Conservation (phyloP, 2,329 filamentous ascomycete genomes). For the Rosellinia necatrix region DNA sequence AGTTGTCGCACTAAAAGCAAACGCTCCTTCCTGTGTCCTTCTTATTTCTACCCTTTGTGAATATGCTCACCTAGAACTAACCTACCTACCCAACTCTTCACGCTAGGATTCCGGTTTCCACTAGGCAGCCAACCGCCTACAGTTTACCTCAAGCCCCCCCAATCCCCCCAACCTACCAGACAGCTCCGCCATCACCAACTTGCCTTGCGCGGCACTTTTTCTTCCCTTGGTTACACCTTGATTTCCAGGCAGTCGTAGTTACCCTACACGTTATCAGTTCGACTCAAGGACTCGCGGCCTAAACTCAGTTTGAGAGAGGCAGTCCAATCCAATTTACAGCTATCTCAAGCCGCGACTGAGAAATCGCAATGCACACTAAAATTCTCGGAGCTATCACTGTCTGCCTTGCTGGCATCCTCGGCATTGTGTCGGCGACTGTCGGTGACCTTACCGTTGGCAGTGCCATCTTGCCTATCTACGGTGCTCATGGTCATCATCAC, state of each 20-base stretch:
- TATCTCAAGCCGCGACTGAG: background rate
- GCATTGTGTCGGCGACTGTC: conserved; percentile 7
- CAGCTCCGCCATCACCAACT: background rate
- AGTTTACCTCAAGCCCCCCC: background rate
- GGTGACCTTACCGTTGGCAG: background rate
- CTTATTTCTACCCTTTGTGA: background rate
- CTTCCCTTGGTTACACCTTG: background rate
- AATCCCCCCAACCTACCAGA: background rate
- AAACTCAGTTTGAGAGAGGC: background rate
- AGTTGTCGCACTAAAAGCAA: too few relatives aligned
- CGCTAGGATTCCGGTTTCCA: background rate
- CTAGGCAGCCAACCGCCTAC: too few relatives aligned
- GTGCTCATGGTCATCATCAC: conserved; percentile 2
- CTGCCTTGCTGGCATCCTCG: conserved; percentile 14
- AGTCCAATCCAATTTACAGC: background rate
- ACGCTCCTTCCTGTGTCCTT: background rate
- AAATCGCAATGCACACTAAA: conserved; percentile 12
- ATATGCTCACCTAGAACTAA: too few relatives aligned
- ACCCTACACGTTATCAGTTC: background rate
- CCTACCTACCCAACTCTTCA: background rate
- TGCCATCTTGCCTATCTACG: background rate
- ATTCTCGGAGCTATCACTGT: background rate
- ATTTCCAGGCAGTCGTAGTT: background rate
- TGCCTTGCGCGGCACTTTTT: background rate
- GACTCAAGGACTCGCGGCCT: background rate